Base-by-base conservation (phyloP, 2,329 filamentous ascomycete species). In the Hawksworthiomyces lignivorus region DNA sequence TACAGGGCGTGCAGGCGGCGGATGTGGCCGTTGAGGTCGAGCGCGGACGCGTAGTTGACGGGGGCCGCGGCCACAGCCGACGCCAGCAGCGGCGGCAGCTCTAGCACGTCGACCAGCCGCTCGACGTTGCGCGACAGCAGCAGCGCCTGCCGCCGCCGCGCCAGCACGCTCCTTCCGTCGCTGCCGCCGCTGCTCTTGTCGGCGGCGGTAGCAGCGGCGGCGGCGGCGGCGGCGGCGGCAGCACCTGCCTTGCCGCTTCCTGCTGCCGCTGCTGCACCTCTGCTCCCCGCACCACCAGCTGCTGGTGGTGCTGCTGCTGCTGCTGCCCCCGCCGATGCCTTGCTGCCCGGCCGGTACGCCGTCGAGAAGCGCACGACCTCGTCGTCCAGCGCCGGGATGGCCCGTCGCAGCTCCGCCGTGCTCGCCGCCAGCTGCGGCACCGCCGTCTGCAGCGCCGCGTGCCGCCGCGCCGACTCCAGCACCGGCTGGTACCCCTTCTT, bases 11-110 rank as follows among this genome's bases (percentile, higher is more conserved):
- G 80, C 6, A 98, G 70, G 7, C 92, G 79, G 52, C 87, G 86
- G 57, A 96, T 92, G 59, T 97, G 92, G n/a, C 86, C 83, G 57
- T 94, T 84, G 3, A 98, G 72, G 60, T 98, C 92, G 26, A 98
- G 70, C 0, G 89, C 89, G 0, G 87, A 86, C 3, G 88, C 82
- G 66, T 96, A 94, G 52, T 87, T 94, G 46, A 80, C 77, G 4
- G 78, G 70, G 4, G 63, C 71, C 2, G 73, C 65, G 4, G 75
- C 75, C 43, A 89, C 82, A 34, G 89, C 82, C 2, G 89, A 88
- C 11, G 85, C 84, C 12, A 98, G 75, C 26, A 97, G 68, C 0
- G 84, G 80, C 1, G 92, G 92, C 22, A 98, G 74, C 55, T 97
- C 90, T 45, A 98, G 77, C 24, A 97, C 82, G 59, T 96, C 89